Base-by-base conservation (phyloP, 352 stramenopile species). In the Phytophthora pluvialis region DNA sequence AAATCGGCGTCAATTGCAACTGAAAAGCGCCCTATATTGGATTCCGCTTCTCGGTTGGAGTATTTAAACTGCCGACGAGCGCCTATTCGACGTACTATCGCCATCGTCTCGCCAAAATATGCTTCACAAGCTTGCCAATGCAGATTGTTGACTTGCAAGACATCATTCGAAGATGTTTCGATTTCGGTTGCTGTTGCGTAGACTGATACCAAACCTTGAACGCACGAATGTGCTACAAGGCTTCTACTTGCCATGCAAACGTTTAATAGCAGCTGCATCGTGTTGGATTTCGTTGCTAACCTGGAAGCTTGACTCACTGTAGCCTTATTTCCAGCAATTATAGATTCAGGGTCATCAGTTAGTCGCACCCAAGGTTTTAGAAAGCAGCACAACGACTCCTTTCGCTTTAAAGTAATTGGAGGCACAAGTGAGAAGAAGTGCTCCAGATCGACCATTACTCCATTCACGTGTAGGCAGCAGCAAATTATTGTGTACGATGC, bases 31-130 rank as follows among this genome's bases (percentile, higher is more conserved):
- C 26, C 43, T 47, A 44, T 18, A 36, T 15, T 49, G 16, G 16
- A 51, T 15, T 38, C 46, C 6, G 47, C 53, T 52, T 65, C 40
- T 53, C 49, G 55, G 21, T 48, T 43, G 10, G 59, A 18, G 18
- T 69, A 43, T 49, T 65, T 65, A 45, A 80, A 66, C 28, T 64
- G 44, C 12, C 64, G 43, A 8, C 61, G 36, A 60, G 61, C n/a
- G 10, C 71, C 63, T 16, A 78, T 21, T 15, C 54, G 58, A 13
- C 60, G 54, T 21, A 80, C 29, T 36, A 80, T 62, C 9, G 46
- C 51, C 25, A 71, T 29, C 13, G 66, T 60, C 43, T 82, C 74
- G 11, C 71, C 45, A 29, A 80, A 47, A 53, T 73, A 73, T 1
- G 35, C 33, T 55, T 80, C 67, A 42, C 59, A 77, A 8, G 62